These are phyloP conservation scores for Conticribra guillardii DNA, from an alignment of 108 stramenopile species.

Conservation along the genomic window DNA sequence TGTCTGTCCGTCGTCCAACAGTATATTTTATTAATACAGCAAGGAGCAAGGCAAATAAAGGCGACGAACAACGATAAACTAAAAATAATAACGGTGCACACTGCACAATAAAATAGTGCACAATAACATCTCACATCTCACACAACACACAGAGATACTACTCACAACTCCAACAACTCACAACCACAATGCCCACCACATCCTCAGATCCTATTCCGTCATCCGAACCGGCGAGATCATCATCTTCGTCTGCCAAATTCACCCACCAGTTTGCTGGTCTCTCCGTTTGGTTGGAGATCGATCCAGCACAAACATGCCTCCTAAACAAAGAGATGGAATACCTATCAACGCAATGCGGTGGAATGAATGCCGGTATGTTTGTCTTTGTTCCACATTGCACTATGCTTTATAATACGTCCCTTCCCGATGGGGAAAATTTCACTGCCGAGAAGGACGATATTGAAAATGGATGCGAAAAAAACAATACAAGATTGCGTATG, in stretches of 20 bases:
- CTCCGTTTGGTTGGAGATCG: constrained; percentile 52
- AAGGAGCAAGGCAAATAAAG: too few relatives aligned
- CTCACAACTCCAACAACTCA: too few relatives aligned
- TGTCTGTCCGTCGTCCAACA: too few relatives aligned
- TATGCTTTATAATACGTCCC: constrained; percentile 45
- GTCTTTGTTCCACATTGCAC: constrained; percentile 49
- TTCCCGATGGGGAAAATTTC: neutral
- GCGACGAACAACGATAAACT: too few relatives aligned
- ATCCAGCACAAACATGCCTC: constrained; percentile 5
- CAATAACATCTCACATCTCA: too few relatives aligned
- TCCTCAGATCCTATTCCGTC: too few relatives aligned
- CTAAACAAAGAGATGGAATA: constrained; percentile 33
- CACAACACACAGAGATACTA: too few relatives aligned
- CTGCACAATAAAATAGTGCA: too few relatives aligned
- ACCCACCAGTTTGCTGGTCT: constrained; percentile 35
- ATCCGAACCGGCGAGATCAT: neutral
- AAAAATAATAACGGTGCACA: too few relatives aligned
- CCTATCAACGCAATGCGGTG: constrained; percentile 31
- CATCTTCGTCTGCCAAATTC: constrained; percentile 20
- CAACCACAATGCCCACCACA: too few relatives aligned
- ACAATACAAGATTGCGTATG: neutral
- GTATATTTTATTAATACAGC: too few relatives aligned
- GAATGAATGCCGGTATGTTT: constrained; percentile 18
- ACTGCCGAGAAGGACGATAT: neutral
- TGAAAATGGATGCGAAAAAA: neutral